Evolutionary conservation across 2,329 filamentous ascomycete species (phyloP).

Genomic region (Sarocladiaceae sp.): DNA sequence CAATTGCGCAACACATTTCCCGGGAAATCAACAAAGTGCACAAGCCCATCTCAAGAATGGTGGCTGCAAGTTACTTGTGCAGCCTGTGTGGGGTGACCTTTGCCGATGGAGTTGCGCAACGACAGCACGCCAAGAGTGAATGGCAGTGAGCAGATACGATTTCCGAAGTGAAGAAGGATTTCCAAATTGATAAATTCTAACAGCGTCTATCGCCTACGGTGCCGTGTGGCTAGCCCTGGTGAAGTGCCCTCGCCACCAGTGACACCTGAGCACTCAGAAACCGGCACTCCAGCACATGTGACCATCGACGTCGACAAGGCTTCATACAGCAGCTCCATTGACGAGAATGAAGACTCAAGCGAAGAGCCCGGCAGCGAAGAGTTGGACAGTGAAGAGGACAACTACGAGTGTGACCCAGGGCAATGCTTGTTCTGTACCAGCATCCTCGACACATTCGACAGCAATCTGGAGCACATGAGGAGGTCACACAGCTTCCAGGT

Average conservation of each 20-base stretch:
- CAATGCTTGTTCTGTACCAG: constrained; percentile 38
- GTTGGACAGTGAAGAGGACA: background rate
- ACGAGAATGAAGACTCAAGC: background rate
- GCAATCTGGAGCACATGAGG: constrained; percentile 42
- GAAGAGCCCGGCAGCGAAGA: background rate
- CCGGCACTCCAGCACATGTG: background rate
- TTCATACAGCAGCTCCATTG: background rate
- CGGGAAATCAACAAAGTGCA: background rate
- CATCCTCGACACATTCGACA: constrained; percentile 21
- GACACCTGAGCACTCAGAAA: background rate
- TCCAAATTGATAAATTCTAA: background rate
- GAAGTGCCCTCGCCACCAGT: background rate
- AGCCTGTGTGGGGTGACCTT: background rate
- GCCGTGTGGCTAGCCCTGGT: background rate
- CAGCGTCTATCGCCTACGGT: background rate
- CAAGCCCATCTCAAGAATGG: background rate
- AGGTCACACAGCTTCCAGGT: constrained; percentile 39
- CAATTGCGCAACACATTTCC: background rate
- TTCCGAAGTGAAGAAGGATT: background rate
- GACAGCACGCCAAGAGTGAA: background rate
- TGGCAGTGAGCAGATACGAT: background rate
- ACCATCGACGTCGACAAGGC: background rate
- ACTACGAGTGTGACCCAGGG: constrained; percentile 18
- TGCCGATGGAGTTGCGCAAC: background rate
- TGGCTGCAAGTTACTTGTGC: background rate